Conservation (phyloP, 129 eudicot genomes). For the Rutidosis leptorrhynchoides region DNA sequence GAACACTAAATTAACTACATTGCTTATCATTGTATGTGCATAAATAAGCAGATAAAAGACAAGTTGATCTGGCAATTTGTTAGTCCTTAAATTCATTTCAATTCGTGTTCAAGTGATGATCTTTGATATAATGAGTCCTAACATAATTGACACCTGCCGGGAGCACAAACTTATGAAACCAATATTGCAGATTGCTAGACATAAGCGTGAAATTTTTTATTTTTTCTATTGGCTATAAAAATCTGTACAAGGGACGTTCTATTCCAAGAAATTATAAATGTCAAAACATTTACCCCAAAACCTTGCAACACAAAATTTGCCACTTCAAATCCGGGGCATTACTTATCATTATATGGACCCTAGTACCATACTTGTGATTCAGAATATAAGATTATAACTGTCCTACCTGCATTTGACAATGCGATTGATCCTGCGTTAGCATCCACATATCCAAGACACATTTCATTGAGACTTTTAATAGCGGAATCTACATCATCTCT, state of each 20-base stretch:
- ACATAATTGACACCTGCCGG: neutral
- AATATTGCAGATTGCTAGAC: neutral
- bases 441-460: conserved; percentile 44
- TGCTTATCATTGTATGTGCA: conserved; percentile 6
- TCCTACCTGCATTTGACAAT: conserved; percentile 32
- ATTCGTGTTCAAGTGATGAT: too few relatives aligned
- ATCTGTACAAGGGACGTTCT: neutral
- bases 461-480: conserved; percentile 57
- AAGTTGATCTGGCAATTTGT: neutral
- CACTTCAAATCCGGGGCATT: neutral
- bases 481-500: conserved; percentile 68
- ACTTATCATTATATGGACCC: conserved; percentile 11
- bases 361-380: too few relatives aligned
- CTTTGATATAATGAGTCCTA: too few relatives aligned
- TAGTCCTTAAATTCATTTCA: too few relatives aligned
- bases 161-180: neutral
- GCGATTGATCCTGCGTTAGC: conserved; percentile 36
- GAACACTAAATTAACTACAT: neutral
- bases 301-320: neutral
- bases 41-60: neutral
- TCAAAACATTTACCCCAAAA: neutral
- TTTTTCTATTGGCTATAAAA: neutral
- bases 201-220: neutral
- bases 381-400: too few relatives aligned
- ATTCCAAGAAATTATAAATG: neutral